Conservation (phyloP, 2,329 filamentous ascomycete species). For the Hymenoscyphus occultus region DNA sequence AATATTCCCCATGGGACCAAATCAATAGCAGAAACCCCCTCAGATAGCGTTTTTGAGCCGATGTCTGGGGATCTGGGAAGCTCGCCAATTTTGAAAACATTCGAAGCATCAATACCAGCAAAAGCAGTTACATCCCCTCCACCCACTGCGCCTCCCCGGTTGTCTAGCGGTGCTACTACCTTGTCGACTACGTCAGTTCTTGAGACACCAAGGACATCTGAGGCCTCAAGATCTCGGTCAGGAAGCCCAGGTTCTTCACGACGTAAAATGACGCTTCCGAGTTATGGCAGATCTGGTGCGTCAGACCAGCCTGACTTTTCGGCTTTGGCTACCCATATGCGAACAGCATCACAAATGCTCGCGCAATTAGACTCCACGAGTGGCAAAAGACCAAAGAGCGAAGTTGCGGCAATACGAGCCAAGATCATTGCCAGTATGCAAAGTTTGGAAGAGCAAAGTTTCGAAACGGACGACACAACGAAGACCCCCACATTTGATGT, state of each 20-base stretch:
- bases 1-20: slow-evolving; percentile 42
- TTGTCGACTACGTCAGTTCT: slow-evolving; percentile 58
- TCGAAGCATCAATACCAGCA: slow-evolving; percentile 46
- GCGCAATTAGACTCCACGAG: slow-evolving; percentile 78
- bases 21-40: slow-evolving; percentile 32
- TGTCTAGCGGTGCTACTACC: slow-evolving; percentile 61
- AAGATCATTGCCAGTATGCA: slow-evolving; percentile 93
- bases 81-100: slow-evolving; percentile 63
- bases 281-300: slow-evolving; percentile 49
- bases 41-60: slow-evolving; percentile 82
- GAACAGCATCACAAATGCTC: slow-evolving; percentile 82
- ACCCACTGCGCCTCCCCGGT: slow-evolving; percentile 40
- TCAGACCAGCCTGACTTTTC: slow-evolving; percentile 77
- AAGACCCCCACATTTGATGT: slow-evolving; percentile 74
- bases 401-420: slow-evolving; percentile 78
- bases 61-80: slow-evolving; percentile 73
- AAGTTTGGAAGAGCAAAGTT: slow-evolving; percentile 79
- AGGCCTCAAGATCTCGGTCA: slow-evolving; percentile 64
- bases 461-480: slow-evolving; percentile 64
- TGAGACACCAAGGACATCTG: slow-evolving; percentile 66
- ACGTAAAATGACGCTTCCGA: slow-evolving; percentile 59
- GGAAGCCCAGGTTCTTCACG: slow-evolving; percentile 58
- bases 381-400: slow-evolving; percentile 73
- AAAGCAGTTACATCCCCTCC: slow-evolving; percentile 21
- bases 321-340: slow-evolving; percentile 81